These are phyloP conservation scores for Mycena galopus DNA, from an alignment of 768 basidiomycete species.

Conservation along the genomic window DNA sequence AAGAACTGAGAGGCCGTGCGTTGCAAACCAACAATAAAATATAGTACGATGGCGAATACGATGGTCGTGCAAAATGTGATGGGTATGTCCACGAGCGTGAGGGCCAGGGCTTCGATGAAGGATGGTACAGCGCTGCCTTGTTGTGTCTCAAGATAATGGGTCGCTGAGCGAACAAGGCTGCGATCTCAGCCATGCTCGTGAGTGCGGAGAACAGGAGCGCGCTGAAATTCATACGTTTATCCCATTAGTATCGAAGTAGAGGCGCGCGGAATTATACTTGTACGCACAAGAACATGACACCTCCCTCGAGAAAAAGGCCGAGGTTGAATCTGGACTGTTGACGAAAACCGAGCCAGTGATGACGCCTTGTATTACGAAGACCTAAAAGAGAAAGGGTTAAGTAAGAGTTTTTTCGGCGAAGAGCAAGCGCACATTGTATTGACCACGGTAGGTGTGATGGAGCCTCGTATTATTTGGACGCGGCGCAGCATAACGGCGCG, in stretches of 20 bases:
- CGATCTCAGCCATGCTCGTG: slow-evolving; percentile 78
- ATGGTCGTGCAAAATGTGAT: no score
- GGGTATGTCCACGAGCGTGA: slow-evolving; percentile 61
- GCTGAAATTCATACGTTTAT: no score
- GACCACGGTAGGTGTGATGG: slow-evolving; percentile 45
- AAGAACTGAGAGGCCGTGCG: slow-evolving; percentile 63
- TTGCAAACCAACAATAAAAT: slow-evolving; percentile 66
- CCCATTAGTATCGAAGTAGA: no score
- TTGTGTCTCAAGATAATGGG: slow-evolving; percentile 60
- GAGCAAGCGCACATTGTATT: slow-evolving; percentile 45
- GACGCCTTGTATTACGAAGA: slow-evolving; percentile 63
- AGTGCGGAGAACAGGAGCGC: no score
- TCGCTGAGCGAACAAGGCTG: slow-evolving; percentile 60
- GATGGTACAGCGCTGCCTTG: slow-evolving; percentile 63
- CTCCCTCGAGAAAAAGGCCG: slow-evolving; percentile 80
- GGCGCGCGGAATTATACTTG: no score
- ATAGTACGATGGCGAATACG: slow-evolving; percentile 55
- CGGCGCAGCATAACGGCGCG: slow-evolving; percentile 54
- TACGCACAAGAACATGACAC: slow-evolving; percentile 69
- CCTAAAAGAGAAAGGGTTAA: slow-evolving; percentile 46
- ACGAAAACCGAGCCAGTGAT: slow-evolving; percentile 66
- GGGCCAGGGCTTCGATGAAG: slow-evolving; percentile 59
- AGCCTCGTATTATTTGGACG: slow-evolving; percentile 55
- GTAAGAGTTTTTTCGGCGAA: slow-evolving; percentile 50
- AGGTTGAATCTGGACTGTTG: slow-evolving; percentile 64